A percentile compares a stretch with the other conserved stretches of the same genome.
Conservation (phyloP, 73 alveolate species). For the Effrenium voratum region DNA sequence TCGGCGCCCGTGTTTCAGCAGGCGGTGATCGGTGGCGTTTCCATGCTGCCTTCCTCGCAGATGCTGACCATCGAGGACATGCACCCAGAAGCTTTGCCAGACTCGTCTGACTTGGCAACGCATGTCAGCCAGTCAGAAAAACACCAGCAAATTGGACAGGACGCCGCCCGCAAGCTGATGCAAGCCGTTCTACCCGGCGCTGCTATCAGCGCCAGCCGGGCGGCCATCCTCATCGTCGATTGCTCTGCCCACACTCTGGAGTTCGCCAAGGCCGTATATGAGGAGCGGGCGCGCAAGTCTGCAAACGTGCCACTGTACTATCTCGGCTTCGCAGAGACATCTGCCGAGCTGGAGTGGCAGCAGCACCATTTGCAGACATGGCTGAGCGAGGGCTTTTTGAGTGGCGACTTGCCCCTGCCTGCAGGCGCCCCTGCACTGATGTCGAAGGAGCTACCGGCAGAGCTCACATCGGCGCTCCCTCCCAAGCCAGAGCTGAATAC, state of each 20-base stretch:
- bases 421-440: background rate
- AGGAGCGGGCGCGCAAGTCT: background rate
- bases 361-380: background rate
- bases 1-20: background rate
- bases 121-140: background rate
- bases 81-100: background rate
- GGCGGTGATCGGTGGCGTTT: background rate
- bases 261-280: background rate
- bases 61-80: background rate
- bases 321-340: background rate
- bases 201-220: background rate
- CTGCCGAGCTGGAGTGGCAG: background rate
- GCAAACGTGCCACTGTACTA: background rate
- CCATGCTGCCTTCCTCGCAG: background rate
- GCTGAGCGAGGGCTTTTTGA: background rate
- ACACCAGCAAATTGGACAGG: background rate
- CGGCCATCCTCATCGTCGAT: background rate
- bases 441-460: background rate
- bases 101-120: background rate
- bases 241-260: constrained; percentile 4
- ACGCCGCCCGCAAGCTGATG: background rate
- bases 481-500: background rate
- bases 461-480: background rate
- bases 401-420: background rate
- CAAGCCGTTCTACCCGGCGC: background rate